Evolutionary conservation across 148 eudicot species (phyloP).

Genomic region (Rhododendron simsii): DNA sequence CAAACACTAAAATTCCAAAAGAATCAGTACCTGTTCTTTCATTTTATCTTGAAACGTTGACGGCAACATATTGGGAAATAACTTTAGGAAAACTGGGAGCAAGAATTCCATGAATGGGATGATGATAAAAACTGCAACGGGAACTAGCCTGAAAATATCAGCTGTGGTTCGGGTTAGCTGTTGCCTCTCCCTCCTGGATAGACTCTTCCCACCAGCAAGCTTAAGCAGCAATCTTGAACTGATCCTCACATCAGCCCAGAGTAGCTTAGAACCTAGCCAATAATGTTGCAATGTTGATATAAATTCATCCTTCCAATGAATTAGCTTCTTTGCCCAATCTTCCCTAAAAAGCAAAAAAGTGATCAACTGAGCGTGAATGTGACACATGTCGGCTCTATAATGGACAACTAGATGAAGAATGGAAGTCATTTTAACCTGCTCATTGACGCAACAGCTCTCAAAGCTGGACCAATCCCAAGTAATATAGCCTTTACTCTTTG

Average conservation of each 20-base stretch:
- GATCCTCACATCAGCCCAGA: slow-evolving; percentile 80
- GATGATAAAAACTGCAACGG: slow-evolving; percentile 80
- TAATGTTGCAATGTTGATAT: slow-evolving; percentile 71
- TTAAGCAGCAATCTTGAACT: slow-evolving; percentile 74
- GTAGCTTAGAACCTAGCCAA: slow-evolving; percentile 80
- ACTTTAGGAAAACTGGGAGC: slow-evolving; percentile 76
- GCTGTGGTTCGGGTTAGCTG: slow-evolving; percentile 94
- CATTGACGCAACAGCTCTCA: not conserved
- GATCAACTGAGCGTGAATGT: not conserved
- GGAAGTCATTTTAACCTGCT: not conserved
- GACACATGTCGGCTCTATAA: not conserved
- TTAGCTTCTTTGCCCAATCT: slow-evolving; percentile 74
- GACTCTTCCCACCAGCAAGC: slow-evolving; percentile 81
- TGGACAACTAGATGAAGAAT: slow-evolving; percentile 1
- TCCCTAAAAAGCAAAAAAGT: slow-evolving; percentile 39
- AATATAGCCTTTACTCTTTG: slow-evolving; percentile 50
- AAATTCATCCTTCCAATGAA: slow-evolving; percentile 83
- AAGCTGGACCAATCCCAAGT: slow-evolving; percentile 14
- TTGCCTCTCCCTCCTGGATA: slow-evolving; percentile 93
- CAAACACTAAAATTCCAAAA: not conserved
- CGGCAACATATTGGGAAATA: slow-evolving; percentile 93
- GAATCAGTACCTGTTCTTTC: slow-evolving; percentile 75
- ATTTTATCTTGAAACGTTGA: slow-evolving; percentile 94
- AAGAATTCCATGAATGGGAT: slow-evolving; percentile 97
- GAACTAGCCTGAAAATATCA: slow-evolving; percentile 90